Conservation (phyloP, 345 rosid species). For the Eucalyptus regnans region DNA sequence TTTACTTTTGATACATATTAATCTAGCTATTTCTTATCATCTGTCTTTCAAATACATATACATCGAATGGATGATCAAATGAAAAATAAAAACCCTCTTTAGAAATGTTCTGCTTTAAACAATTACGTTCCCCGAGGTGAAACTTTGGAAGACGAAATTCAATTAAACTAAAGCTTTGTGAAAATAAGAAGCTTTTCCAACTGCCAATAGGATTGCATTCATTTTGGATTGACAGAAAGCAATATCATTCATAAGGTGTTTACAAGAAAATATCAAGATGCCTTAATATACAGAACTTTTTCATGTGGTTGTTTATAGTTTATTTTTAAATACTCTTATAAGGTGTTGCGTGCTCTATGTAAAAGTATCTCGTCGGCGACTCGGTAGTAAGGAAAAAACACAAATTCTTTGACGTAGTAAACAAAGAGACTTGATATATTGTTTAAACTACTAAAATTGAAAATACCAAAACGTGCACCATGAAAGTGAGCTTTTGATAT, state of each 20-base stretch:
- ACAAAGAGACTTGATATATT: not conserved
- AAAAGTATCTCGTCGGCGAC: not conserved
- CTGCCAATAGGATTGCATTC: not conserved
- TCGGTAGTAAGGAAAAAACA: not conserved
- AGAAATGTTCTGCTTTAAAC: not conserved
- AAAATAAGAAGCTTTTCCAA: not conserved
- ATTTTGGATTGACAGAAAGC: not conserved
- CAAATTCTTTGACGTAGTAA: not conserved
- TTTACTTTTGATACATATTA: not conserved
- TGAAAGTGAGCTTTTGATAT: not conserved
- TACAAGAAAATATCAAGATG: not conserved
- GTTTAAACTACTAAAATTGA: not conserved
- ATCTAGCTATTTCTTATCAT: not conserved
- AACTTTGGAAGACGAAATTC: not conserved
- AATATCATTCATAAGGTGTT: not conserved
- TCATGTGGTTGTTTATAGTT: not conserved
- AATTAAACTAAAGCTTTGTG: not conserved
- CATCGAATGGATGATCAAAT: not conserved
- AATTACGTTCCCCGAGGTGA: not conserved
- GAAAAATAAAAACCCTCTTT: not conserved
- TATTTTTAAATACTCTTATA: not conserved
- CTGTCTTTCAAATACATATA: not conserved
- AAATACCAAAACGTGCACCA: not conserved
- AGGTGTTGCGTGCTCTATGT: accelerated
- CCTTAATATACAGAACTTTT: not conserved